Evolutionary conservation across 768 basidiomycete genomes (phyloP).

Genomic region (Leccinum fibrillosum): DNA sequence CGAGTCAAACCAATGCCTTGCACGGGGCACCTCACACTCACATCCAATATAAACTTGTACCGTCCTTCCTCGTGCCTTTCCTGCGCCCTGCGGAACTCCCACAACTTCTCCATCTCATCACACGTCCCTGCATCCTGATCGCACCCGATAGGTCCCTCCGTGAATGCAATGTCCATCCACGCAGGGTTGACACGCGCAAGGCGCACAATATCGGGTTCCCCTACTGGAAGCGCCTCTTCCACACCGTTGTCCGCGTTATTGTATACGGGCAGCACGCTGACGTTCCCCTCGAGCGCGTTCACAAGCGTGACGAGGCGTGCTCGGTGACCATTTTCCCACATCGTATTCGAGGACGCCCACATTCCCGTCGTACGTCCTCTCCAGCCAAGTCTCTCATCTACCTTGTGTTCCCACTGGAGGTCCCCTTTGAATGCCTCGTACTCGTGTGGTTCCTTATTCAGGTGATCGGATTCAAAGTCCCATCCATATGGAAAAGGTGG

Average conservation of each 20-base stretch:
- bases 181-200: constrained; percentile 48
- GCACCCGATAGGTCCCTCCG: constrained; percentile 44
- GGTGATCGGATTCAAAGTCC: constrained; percentile 36
- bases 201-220: constrained; percentile 31
- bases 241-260: neutral
- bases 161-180: constrained; percentile 60
- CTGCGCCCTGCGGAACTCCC: constrained; percentile 49
- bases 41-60: constrained; percentile 62
- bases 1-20: neutral
- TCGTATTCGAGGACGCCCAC: constrained; percentile 33
- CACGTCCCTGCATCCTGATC: constrained; percentile 34
- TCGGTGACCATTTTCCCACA: constrained; percentile 53
- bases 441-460: neutral
- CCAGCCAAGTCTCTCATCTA: constrained; percentile 64
- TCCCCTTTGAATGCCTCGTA: constrained; percentile 41
- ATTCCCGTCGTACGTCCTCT: constrained; percentile 75
- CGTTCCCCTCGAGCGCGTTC: constrained; percentile 39
- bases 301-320: constrained; percentile 42
- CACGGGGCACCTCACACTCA: constrained; percentile 24
- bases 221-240: constrained; percentile 31
- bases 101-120: constrained; percentile 41
- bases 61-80: constrained; percentile 47
- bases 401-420: constrained; percentile 62
- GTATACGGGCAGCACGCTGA: constrained; percentile 37
- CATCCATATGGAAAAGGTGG: constrained; percentile 47